phyloP scores from a whole-genome alignment of 73 alveolate genomes.

The Diophrys appendiculata region DNA sequence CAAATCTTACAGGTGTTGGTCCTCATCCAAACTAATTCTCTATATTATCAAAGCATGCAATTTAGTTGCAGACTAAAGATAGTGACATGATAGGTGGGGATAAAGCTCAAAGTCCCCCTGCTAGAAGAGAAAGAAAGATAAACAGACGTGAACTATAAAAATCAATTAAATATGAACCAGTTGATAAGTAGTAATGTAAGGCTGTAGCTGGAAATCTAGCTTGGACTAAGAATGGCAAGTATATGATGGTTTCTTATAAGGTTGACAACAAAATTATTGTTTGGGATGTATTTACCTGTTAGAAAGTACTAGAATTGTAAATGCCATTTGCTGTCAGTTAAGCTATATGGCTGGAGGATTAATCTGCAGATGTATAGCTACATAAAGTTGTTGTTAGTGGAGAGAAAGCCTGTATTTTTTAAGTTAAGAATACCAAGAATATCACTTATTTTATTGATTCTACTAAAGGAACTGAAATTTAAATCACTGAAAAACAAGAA shows the following conservation, averaged over 20 bases:
- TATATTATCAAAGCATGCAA: neutral
- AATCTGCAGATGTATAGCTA: neutral
- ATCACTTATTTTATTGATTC: neutral
- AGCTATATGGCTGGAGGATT: neutral
- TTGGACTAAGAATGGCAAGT: conserved; percentile 52
- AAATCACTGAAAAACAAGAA: neutral
- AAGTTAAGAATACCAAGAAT: neutral
- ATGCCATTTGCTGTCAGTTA: neutral
- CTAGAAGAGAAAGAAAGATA: conserved; percentile 11
- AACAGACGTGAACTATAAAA: conserved; percentile 27
- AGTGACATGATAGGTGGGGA: neutral
- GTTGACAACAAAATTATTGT: conserved; percentile 42
- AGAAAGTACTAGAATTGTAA: neutral
- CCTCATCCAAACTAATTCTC: neutral
- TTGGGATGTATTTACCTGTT: conserved; percentile 45
- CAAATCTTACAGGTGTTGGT: neutral
- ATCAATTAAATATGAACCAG: conserved; percentile 38
- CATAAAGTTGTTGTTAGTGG: neutral
- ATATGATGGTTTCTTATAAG: conserved; percentile 30
- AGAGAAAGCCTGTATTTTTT: neutral
- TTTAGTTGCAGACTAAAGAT: neutral
- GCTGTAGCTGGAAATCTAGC: conserved; percentile 25
- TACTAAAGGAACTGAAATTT: neutral
- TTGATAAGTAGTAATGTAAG: conserved; percentile 40
- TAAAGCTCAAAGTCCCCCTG: conserved; percentile 12